These are phyloP conservation scores for Colletotrichum sp. DNA, from an alignment of 2,329 filamentous ascomycete genomes.

Conservation along the genomic window DNA sequence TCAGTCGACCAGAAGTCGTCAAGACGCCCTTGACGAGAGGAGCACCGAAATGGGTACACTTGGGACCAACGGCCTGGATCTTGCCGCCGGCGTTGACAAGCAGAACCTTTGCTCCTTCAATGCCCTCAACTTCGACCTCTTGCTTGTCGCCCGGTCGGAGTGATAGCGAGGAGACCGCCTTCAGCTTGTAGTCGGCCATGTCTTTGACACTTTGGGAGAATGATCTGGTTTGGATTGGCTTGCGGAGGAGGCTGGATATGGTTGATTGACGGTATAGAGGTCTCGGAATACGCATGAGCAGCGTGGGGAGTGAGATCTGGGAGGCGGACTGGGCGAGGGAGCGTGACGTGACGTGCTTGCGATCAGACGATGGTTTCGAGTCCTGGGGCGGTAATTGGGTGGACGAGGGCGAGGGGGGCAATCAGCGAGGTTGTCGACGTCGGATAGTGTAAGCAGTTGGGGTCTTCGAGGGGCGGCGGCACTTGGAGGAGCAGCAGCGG, in stretches of 20 bases:
- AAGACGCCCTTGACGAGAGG: slow-evolving; percentile 87
- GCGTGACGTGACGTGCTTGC: background rate
- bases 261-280: background rate
- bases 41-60: slow-evolving; percentile 92
- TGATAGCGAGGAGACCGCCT: slow-evolving; percentile 75
- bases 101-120: slow-evolving; percentile 85
- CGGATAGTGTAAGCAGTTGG: background rate
- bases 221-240: background rate
- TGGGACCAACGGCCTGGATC: slow-evolving; percentile 80
- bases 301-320: background rate
- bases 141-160: slow-evolving; percentile 83
- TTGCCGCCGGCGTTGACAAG: slow-evolving; percentile 80
- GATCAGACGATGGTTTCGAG: background rate
- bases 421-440: background rate
- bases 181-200: slow-evolving; percentile 74
- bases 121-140: slow-evolving; percentile 88
- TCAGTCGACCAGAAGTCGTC: slow-evolving; percentile 80
- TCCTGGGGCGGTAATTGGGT: background rate
- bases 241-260: background rate
- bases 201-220: slow-evolving; percentile 33
- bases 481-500: background rate
- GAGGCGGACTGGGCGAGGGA: background rate
- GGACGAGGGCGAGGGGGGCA: background rate
- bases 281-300: slow-evolving; percentile 13
- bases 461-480: background rate